Evolutionary conservation across 352 stramenopile species (phyloP).

Genomic region (Aphanomyces euteiches): DNA sequence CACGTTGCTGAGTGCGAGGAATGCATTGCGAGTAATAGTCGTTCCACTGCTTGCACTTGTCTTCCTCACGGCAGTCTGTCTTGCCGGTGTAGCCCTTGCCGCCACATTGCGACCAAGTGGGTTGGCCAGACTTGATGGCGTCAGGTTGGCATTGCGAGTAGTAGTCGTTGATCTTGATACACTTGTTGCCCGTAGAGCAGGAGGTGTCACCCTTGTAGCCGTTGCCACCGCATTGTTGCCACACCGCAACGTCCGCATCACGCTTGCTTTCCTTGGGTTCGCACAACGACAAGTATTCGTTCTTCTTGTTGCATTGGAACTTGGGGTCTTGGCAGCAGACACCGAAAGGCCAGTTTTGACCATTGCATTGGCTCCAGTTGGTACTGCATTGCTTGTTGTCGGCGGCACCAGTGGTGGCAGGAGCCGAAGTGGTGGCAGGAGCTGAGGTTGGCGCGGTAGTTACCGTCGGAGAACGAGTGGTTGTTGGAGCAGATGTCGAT

Average conservation of each 20-base stretch:
- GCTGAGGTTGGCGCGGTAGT: not conserved
- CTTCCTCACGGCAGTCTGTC: not conserved
- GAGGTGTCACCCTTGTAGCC: slow-evolving; percentile 2
- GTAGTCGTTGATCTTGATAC: slow-evolving; percentile 7
- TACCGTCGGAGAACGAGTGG: no score
- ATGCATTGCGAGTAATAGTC: not conserved
- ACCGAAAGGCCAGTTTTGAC: slow-evolving; percentile 26
- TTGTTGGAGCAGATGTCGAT: no score
- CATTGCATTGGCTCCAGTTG: slow-evolving; percentile 26
- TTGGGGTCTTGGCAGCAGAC: slow-evolving; percentile 22
- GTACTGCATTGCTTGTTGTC: not conserved
- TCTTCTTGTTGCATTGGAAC: slow-evolving; percentile 24
- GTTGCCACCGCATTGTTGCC: slow-evolving; percentile 6
- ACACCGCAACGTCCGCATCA: not conserved
- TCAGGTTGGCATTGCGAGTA: slow-evolving; percentile 21
- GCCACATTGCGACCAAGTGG: slow-evolving; percentile 13
- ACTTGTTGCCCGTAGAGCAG: not conserved
- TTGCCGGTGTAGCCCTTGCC: slow-evolving; percentile 4
- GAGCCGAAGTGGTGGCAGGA: not conserved
- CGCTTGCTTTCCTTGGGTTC: not conserved
- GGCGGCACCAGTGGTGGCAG: not conserved
- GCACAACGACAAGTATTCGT: slow-evolving; percentile 24
- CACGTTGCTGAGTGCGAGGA: no score
- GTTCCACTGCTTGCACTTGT: not conserved
- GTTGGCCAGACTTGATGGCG: not conserved